Percentiles rank a stretch among this genome's conserved stretches.
Conservation (phyloP, 805 yeast genomes). For the Candida anglica region DNA sequence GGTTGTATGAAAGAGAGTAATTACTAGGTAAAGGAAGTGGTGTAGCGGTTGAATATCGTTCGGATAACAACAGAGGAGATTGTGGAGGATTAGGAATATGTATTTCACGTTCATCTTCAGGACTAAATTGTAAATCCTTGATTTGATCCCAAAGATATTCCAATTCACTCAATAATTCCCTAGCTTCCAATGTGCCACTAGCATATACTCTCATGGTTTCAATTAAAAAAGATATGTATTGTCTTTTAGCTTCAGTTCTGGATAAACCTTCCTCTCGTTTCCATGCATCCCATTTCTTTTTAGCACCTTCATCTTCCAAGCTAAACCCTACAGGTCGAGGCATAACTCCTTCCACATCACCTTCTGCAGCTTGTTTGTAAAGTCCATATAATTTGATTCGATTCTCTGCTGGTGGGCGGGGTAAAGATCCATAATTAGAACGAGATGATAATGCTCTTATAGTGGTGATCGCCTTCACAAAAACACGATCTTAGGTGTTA, state of each 20-base stretch:
- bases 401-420: slow-evolving; percentile 72
- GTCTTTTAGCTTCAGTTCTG: slow-evolving; percentile 68
- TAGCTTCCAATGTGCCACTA: slow-evolving; percentile 60
- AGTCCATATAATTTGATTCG: slow-evolving; percentile 72
- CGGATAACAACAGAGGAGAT: slow-evolving; percentile 35
- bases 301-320: slow-evolving; percentile 62
- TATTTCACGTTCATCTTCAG: slow-evolving; percentile 27
- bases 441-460: slow-evolving; percentile 68
- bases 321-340: slow-evolving; percentile 58
- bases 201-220: slow-evolving; percentile 73
- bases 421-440: slow-evolving; percentile 57
- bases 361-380: slow-evolving; percentile 88
- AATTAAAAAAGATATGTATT: slow-evolving; percentile 63
- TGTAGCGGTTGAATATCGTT: slow-evolving; percentile 33
- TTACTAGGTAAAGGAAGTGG: slow-evolving; percentile 29
- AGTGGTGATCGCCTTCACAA: slow-evolving; percentile 77
- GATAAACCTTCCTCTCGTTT: slow-evolving; percentile 64
- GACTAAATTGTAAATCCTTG: slow-evolving; percentile 38
- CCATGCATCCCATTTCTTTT: slow-evolving; percentile 86
- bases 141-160: slow-evolving; percentile 75
- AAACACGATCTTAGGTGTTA: slow-evolving; percentile 60
- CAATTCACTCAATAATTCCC: slow-evolving; percentile 62
- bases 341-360: slow-evolving; percentile 69
- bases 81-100: slow-evolving; percentile 23
- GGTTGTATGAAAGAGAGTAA: slow-evolving; percentile 19